Evolutionary conservation across 352 stramenopile genomes (phyloP).

Genomic region (Blastocystis sp.): DNA sequence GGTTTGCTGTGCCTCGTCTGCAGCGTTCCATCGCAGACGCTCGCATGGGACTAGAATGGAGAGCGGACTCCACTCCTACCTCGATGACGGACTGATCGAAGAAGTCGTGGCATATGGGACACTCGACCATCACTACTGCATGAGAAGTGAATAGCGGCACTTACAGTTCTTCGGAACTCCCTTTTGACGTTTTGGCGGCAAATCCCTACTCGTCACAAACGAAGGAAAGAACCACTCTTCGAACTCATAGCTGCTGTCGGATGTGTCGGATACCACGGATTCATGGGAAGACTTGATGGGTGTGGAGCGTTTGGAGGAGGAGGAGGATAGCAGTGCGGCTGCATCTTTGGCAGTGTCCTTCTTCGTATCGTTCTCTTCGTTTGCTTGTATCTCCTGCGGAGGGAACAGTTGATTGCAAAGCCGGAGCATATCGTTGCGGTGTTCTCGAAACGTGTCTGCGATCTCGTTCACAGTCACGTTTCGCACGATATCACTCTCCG

Average conservation of each 20-base stretch:
- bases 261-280: neutral
- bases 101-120: constrained; percentile 52
- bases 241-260: neutral
- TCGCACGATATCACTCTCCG: constrained; percentile 61
- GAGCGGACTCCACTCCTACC: neutral
- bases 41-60: constrained; percentile 33
- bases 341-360: too few relatives aligned
- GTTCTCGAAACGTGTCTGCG: constrained; percentile 22
- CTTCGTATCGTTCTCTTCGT: too few relatives aligned
- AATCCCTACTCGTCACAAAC: neutral
- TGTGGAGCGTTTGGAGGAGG: neutral
- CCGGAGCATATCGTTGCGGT: constrained; percentile 15
- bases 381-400: neutral
- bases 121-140: neutral
- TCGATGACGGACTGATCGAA: constrained; percentile 51
- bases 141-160: neutral
- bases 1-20: neutral
- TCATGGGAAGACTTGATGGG: neutral
- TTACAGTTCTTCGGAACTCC: neutral
- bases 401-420: neutral
- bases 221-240: neutral
- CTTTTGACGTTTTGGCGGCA: neutral
- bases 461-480: constrained; percentile 50
- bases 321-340: too few relatives aligned
- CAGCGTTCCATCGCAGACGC: constrained; percentile 14